phyloP scores from a whole-genome alignment of 305 asterid genomes.

The Solanum hybrid region DNA sequence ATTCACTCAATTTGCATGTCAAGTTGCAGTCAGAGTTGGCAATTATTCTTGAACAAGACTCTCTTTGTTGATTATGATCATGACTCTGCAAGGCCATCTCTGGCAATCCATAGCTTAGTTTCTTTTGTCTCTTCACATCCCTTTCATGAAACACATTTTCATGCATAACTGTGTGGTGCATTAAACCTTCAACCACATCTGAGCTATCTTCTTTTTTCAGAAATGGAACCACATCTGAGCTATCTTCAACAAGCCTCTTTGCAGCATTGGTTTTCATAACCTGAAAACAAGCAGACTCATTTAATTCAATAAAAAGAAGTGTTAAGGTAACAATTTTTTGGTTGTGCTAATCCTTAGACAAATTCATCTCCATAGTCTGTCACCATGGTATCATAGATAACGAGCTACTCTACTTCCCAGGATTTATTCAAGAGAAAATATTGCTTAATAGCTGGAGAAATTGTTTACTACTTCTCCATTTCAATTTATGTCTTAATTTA shows the following conservation, averaged over 20 bases:
- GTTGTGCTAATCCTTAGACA: neutral
- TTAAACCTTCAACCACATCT: neutral
- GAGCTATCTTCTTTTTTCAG: neutral
- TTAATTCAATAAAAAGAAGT: neutral
- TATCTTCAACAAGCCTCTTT: neutral
- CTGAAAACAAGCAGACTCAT: neutral
- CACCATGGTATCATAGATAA: neutral
- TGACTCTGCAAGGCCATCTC: neutral
- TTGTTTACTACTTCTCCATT: neutral
- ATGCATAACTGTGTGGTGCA: neutral
- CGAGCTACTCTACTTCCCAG: neutral
- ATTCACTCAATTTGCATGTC: conserved; percentile 23
- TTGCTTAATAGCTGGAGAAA: neutral
- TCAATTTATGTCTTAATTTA: neutral
- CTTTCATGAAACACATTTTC: neutral
- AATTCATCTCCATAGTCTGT: neutral
- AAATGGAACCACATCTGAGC: neutral
- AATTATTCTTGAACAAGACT: neutral
- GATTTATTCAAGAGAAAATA: neutral
- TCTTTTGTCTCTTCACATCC: conserved; percentile 8
- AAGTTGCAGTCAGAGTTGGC: conserved; percentile 8
- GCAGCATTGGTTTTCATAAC: neutral
- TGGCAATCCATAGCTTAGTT: conserved; percentile 3
- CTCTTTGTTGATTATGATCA: neutral
- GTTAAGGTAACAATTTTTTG: neutral